Percentiles rank a stretch among this genome's conserved stretches.
phyloP scores from a whole-genome alignment of 495 filamentous ascomycete genomes.

The Clavariopsis aquatica region DNA sequence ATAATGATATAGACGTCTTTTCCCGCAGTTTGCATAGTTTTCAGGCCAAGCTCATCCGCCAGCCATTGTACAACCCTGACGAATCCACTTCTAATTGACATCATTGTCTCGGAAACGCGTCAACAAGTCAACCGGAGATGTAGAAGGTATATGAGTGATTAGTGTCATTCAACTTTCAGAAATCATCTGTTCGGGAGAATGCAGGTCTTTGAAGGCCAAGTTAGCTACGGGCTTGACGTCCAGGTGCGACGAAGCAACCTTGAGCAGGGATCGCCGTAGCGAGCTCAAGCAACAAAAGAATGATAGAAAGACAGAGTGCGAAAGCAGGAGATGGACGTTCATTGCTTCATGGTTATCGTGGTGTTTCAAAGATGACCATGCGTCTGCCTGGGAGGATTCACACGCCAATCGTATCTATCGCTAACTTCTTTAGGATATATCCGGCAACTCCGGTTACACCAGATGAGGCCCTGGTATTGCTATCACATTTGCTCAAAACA shows the following conservation, averaged over 20 bases:
- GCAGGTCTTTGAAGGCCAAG: not conserved
- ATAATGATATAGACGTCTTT: conserved; percentile 57
- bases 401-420: not conserved
- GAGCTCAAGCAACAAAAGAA: not conserved
- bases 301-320: not conserved
- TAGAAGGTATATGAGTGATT: not conserved
- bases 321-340: not conserved
- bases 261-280: not conserved
- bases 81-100: conserved; percentile 1
- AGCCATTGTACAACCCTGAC: conserved; percentile 17
- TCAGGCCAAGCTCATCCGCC: conserved; percentile 29
- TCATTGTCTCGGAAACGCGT: not conserved
- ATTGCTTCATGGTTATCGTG: no score
- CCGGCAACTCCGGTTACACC: not conserved
- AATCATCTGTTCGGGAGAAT: not conserved
- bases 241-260: not conserved
- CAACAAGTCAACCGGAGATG: not conserved
- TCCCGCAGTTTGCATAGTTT: conserved; percentile 22
- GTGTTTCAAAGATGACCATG: no score
- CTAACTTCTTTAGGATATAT: not conserved
- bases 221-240: not conserved
- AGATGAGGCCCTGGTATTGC: no score
- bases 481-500: no score
- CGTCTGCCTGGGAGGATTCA: not conserved
- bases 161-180: not conserved